Base-by-base conservation (phyloP, 1,139 yeast species). In the Suhomyces taliae region DNA sequence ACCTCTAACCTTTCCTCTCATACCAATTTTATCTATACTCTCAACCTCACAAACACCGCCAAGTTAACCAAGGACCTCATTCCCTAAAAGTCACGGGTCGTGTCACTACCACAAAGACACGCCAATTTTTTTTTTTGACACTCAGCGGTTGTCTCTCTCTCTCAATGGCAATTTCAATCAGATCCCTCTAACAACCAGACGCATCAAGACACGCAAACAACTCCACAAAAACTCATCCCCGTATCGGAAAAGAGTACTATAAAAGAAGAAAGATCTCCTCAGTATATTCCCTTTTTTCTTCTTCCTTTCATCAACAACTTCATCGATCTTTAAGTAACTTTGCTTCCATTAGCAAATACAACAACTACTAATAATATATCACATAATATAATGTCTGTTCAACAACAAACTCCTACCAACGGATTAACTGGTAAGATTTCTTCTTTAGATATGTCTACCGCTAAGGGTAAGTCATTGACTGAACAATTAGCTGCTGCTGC, bases 361-460 rank as follows among this genome's bases (percentile, higher is more conserved):
- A 19, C 24, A 4, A 19, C 6, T 19, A 4, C 24, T 19, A 19
- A 19, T 19, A 19, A 19, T 19, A 19, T 2, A 8, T 29, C 10
- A 8, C 3, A 8, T 10, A 26, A 26, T 24, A 34, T 36, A 52
- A 70, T 70, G 78, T 70, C 78, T 42, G 57, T 69, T 39, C 70
- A 60, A 50, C 59, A 75, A 67, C 59, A 75, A 67, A 75, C 80
- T 29, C 80, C 80, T 51, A 75, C 79, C 51, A 70, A 66, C 65
- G 80, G 79, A 39, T 73, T 75, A 64, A 74, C 80, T 45, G 77
- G 77, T 36, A 70, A 73, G 61, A 74, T 75, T 56, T 72, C 76
- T 40, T 49, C 59, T 53, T 72, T 75, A 51, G 79, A 71, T 52
- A 65, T 74, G 66, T 51, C 72, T 38, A 49, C 51, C 47, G 50